Evolutionary conservation across 192 early-diverging fungal genomes (phyloP), one percentile per base, ranked within the genome.

Genomic region (Geranomyces variabilis): DNA sequence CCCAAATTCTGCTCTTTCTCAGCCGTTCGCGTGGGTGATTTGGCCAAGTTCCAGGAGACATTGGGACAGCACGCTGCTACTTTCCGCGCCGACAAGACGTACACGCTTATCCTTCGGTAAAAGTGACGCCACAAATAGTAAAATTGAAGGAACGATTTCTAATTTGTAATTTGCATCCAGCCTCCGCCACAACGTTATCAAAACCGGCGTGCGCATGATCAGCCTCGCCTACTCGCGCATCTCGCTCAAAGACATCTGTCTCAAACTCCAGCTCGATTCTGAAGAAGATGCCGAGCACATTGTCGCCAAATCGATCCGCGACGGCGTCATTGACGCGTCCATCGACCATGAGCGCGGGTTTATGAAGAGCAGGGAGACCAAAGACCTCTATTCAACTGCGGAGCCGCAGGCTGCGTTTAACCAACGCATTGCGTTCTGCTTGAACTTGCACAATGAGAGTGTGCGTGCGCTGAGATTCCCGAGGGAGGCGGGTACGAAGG

Each of bases 211-310:
- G 57, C 91, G 97, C 59, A 96, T 93, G 91, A 96, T 99, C 76
- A 92, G 90, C 77, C 67, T 96, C 61, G 92, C 94, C 0, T 99
- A 99, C 77, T 95, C 95, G n/a, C 89, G 92, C 31, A 98, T 99
- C 58, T 93, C 94, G 36, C 82, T 99, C 60, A 83, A 92, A 14
- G 97, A 99, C 75, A 95, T 98, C 53, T 98, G 97, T 80, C 78
- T 96, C 62, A 96, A 97, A 83, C 85, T 99, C 59, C 94, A 97
- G 69, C 76, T 99, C 77, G 96, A 99, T 77, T 93, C 92, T 75
- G 97, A 99, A 77, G 96, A 98, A 74, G 96, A 98, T 74, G 97
- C 96, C 30, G 95, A 99, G 79, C 98, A 94, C 82, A 97, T 99
- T 79, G 96, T 99, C 0, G 93, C 94, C 26, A 99, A 99, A 84